Base-by-base conservation (phyloP, 2,329 filamentous ascomycete genomes). In the Penicillium concentricum region DNA sequence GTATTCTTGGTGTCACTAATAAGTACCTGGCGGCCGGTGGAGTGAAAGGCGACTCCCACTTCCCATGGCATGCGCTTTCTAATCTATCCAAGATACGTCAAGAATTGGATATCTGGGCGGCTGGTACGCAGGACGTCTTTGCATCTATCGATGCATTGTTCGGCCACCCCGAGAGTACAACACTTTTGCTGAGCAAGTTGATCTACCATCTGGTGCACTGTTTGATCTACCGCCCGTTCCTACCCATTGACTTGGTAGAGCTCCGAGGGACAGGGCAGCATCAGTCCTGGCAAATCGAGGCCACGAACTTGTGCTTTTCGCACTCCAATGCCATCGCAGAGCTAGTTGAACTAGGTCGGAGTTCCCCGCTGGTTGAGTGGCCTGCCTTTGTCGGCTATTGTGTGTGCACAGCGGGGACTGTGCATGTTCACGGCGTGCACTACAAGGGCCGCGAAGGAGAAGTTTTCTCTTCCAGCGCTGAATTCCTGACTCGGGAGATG, bases 271-370 rank as follows among this genome's bases (percentile, higher is more conserved):
- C 84, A 0, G 89, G 89, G 1, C 91, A 95, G 67, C 90, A 95
- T 64, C 91, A 95, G 70, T 92, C 90, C 28, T 96, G 91, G 91
- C 91, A 95, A 70, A 93, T 95, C 46, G 90, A 95, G 70, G 90
- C 91, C 0, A 95, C 91, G 0, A 93, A 94, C 67, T 82, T 93
- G 69, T 95, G 91, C 73, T 94, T 87, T 70, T 78, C 92, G 18
- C 91, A 96, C 63, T 91, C 91, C 6, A 96, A 95, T 67, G 90
- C 91, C 5, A 92, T 95, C 50, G 87, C 90, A 1, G 91, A 95
- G 67, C 77, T 96, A 3, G 87, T 92, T 5, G 89, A 93, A 69
- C 83, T 92, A 16, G 90, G 90, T 1, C 88, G 87, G 61, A 88
- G 88, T 62, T 86, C 87, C 1, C 83, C 85, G 1, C 84, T 88